Percentiles rank a stretch among this genome's conserved stretches.
Conservation (phyloP, 2,329 filamentous ascomycete species). For the Aspergillus sp. region DNA sequence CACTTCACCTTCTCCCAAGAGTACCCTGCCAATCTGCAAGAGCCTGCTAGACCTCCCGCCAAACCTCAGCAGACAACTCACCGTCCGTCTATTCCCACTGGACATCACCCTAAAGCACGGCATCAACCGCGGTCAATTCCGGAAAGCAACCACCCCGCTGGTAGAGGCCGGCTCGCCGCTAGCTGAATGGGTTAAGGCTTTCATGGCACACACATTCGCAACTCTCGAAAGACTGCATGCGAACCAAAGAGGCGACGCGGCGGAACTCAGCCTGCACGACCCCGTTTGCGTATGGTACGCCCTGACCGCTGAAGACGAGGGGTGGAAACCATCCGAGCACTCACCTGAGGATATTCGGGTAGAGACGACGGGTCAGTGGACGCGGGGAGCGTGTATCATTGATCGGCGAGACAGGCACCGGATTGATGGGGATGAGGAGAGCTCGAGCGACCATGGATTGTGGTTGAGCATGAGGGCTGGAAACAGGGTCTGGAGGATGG, state of each 20-base stretch:
- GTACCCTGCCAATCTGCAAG: slow-evolving; percentile 67
- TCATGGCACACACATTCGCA: slow-evolving; percentile 68
- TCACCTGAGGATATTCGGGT: slow-evolving; percentile 78
- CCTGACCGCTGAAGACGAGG: slow-evolving; percentile 50
- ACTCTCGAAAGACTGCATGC: slow-evolving; percentile 66
- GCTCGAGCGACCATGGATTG: slow-evolving; percentile 68
- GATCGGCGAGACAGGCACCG: slow-evolving; percentile 63
- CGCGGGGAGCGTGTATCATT: slow-evolving; percentile 82
- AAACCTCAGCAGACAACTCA: slow-evolving; percentile 62
- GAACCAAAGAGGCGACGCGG: slow-evolving; percentile 48
- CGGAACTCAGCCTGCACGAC: slow-evolving; percentile 70
- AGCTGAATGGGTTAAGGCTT: slow-evolving; percentile 70
- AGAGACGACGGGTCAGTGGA: slow-evolving; percentile 93
- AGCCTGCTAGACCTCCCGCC: slow-evolving; percentile 63
- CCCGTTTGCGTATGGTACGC: slow-evolving; percentile 79
- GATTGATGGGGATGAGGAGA: slow-evolving; percentile 51
- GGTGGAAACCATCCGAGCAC: slow-evolving; percentile 48
- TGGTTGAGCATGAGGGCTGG: slow-evolving; percentile 75
- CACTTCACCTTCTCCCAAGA: slow-evolving; percentile 73
- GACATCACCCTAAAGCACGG: slow-evolving; percentile 74
- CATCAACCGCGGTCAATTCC: slow-evolving; percentile 62
- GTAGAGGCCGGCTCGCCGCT: slow-evolving; percentile 67
- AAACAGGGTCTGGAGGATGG: slow-evolving; percentile 76
- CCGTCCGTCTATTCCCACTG: slow-evolving; percentile 70
- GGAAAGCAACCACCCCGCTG: slow-evolving; percentile 54